Percentiles rank a stretch among this genome's conserved stretches.
phyloP scores from a whole-genome alignment of 1,284 basidiomycete species.

The Ustilago xerochloae region DNA sequence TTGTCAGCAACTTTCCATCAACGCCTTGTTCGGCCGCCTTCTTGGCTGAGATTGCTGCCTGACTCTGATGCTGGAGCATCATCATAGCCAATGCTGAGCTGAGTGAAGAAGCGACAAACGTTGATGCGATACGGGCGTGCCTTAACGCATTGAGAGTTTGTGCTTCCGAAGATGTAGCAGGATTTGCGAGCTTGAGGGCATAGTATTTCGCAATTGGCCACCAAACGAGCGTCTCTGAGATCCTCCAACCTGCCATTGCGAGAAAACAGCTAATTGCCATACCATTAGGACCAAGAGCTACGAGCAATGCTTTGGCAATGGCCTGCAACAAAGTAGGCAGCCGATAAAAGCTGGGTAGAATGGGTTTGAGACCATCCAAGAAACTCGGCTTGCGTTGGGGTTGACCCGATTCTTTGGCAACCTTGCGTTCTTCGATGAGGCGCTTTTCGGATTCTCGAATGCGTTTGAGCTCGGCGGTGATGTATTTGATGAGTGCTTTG shows the following conservation, averaged over 20 bases:
- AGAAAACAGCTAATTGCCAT: conserved; percentile 52
- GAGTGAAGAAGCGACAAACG: conserved; percentile 50
- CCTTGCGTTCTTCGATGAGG: conserved; percentile 31
- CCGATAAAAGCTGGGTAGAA: conserved; percentile 30
- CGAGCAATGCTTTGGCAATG: conserved; percentile 32
- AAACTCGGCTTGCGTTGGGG: conserved; percentile 7
- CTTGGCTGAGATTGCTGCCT: conserved; percentile 16
- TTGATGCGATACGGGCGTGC: conserved; percentile 37
- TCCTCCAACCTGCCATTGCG: conserved; percentile 49
- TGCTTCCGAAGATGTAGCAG: conserved; percentile 5
- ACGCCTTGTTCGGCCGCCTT: conserved; percentile 1
- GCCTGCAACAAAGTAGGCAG: conserved; percentile 26
- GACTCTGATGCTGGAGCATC: conserved; percentile 43
- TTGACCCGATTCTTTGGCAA: conserved; percentile 22
- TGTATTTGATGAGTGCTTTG: conserved; percentile 54
- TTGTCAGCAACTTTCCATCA: conserved; percentile 15
- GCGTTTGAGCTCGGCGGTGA: conserved; percentile 39
- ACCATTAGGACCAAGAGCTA: conserved; percentile 43
- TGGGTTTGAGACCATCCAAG: conserved; percentile 14
- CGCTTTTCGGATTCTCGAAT: conserved; percentile 38
- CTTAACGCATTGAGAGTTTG: conserved; percentile 6
- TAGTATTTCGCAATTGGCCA: conserved; percentile 52
- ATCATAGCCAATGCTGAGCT: conserved; percentile 44
- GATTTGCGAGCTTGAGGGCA: conserved; percentile 30
- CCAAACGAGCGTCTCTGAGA: conserved; percentile 49